Conservation (phyloP, 371 early-diverging fungal species). For the Lichtheimia corymbifera region DNA sequence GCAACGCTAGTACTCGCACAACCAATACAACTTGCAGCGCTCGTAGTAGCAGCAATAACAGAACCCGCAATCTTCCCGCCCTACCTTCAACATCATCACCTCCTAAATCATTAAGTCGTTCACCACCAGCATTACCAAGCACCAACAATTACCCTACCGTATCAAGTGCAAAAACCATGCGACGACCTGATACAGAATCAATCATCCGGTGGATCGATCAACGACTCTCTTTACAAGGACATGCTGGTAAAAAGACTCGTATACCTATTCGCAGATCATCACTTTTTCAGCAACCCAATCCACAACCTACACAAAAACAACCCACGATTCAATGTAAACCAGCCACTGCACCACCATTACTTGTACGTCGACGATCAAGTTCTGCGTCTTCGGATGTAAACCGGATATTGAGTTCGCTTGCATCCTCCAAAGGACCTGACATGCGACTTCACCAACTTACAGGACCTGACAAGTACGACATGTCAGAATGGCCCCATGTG, state of each 20-base stretch:
- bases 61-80: background rate
- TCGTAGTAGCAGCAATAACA: background rate
- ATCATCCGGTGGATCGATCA: conserved; percentile 18
- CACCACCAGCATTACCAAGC: conserved; percentile 4
- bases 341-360: conserved; percentile 2
- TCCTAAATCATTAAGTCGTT: background rate
- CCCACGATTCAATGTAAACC: background rate
- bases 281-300: background rate
- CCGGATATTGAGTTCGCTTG: background rate
- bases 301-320: background rate
- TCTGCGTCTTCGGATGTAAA: background rate
- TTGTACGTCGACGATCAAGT: conserved; percentile 3
- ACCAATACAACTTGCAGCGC: no score
- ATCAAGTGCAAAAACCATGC: background rate
- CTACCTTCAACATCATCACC: background rate
- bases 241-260: background rate
- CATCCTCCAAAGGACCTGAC: background rate
- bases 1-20: no score
- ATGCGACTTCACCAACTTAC: background rate
- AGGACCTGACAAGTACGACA: conserved; percentile 14
- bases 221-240: conserved; percentile 3
- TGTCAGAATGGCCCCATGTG: conserved; percentile 32
- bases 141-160: background rate
- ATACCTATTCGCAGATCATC: background rate
- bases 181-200: conserved; percentile 15